Evolutionary conservation across 345 rosid genomes (phyloP).

Genomic region (Sisymbrium altissimum): DNA sequence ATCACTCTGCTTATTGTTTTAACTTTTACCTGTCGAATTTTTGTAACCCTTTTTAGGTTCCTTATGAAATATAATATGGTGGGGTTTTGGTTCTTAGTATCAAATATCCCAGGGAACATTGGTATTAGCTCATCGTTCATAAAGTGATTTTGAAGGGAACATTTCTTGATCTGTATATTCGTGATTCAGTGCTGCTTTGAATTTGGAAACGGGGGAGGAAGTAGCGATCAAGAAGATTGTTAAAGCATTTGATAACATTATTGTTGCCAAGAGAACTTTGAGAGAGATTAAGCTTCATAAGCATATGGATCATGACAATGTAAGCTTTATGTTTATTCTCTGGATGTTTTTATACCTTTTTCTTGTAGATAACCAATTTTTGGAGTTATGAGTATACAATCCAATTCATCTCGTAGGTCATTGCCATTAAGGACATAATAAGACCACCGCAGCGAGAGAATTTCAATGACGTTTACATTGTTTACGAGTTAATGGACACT

Average conservation of each 20-base stretch:
- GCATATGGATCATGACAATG: constrained; percentile 93
- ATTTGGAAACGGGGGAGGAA: constrained; percentile 70
- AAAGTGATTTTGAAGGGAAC: background rate
- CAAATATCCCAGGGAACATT: no score
- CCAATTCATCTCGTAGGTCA: constrained; percentile 39
- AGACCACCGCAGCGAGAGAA: constrained; percentile 75
- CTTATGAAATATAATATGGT: no score
- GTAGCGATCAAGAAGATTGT: constrained; percentile 95
- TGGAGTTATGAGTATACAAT: background rate
- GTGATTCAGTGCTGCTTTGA: constrained; percentile 66
- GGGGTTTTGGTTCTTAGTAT: no score
- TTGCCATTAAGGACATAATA: constrained; percentile 74
- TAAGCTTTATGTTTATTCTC: constrained; percentile 1
- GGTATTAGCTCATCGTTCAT: no score
- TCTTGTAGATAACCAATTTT: background rate
- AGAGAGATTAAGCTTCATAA: constrained; percentile 85
- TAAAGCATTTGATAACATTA: constrained; percentile 76
- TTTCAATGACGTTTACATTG: constrained; percentile 83
- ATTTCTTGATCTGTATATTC: background rate
- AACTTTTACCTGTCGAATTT: no score
- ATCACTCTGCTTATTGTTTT: no score
- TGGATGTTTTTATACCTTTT: background rate
- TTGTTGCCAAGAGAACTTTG: constrained; percentile 36
- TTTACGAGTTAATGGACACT: constrained; percentile 62
- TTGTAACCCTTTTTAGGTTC: no score